These are phyloP conservation scores for Botrytis fragariae DNA, from an alignment of 2,329 filamentous ascomycete species.

Conservation along the genomic window DNA sequence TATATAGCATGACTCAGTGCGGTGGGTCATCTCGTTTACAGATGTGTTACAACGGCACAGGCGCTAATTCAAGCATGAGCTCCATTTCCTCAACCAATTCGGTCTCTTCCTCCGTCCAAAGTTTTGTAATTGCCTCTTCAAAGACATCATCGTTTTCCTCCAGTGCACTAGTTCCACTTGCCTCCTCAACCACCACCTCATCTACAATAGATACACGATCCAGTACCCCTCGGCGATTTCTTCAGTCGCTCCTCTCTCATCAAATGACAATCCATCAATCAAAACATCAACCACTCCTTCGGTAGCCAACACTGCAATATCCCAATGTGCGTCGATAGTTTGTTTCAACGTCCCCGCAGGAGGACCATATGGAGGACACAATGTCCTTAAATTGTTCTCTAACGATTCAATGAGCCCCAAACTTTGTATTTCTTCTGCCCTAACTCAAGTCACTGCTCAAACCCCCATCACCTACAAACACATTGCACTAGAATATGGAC, in stretches of 20 bases:
- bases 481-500: conserved; percentile 39
- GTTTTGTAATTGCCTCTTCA: background rate
- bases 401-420: conserved; percentile 40
- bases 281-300: conserved; percentile 18
- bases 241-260: conserved; percentile 7
- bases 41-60: conserved; percentile 23
- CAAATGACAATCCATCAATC: background rate
- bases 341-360: conserved; percentile 35
- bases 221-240: background rate
- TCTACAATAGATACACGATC: background rate
- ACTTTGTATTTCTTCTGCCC: conserved; percentile 39
- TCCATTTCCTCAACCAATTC: background rate
- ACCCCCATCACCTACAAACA: conserved; percentile 36
- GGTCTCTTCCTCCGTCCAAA: background rate
- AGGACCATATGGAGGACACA: conserved; percentile 33
- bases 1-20: conserved; percentile 23
- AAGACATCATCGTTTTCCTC: background rate
- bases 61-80: conserved; percentile 11
- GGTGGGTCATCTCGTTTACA: conserved; percentile 29
- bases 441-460: conserved; percentile 33
- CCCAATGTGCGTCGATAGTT: conserved; percentile 37
- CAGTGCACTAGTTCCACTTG: background rate
- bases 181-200: background rate
- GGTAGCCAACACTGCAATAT: conserved; percentile 25
- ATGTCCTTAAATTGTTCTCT: conserved; percentile 37